Evolutionary conservation across 306 rosid species (phyloP), one percentile per base, ranked within the genome.

Genomic region (Ormosia emarginata): DNA sequence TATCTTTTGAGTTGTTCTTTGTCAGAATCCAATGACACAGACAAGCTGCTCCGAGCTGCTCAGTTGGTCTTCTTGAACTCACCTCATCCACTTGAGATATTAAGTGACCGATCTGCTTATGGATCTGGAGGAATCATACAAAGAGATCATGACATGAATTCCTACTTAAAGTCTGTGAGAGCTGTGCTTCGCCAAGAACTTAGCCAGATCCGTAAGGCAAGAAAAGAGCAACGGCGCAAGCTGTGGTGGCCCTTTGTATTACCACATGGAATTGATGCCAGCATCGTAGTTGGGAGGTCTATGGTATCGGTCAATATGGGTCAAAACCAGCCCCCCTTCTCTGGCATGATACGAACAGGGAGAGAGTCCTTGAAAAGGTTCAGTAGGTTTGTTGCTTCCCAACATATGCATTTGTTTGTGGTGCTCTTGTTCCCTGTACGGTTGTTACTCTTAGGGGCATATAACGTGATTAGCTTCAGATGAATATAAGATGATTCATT

Each of bases 1-100:
- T 95, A 95, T 85, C 83, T 89, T 66, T 36, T 95, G 74, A 72
- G 77, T 39, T 66, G 89, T 49, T 87, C 94, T 13, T 47, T 78
- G 40, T 85, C 94, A 4, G 89, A 89, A 34, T 85, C 84, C 66
- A 73, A 46, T 17, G 86, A 75, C 40, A 79, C 82, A 13, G 90
- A 90, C 71, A 92, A 87, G 91, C 88, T 81, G 84, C 96, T 93
- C 69, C 92, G 69, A 5, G 91, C 90, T 17, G 99, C 98, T 2
- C 79, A 87, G 50, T 65, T 80, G 81, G 84, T 81, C 30, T 95
- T 95, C 88, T 66, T 95, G 61, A 95, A 92, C 92, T 84, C 99
- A 2, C 99, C 99, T 2, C 99, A 95, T 83, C 99, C 99, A 29
- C 98, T 95, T 0, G 99, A 95, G 85, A 92, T 88, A 71, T 71